A percentile compares a stretch with the other conserved stretches of the same genome.
phyloP scores from a whole-genome alignment of 805 yeast species.

The Tetrapisispora nanseiensis region DNA sequence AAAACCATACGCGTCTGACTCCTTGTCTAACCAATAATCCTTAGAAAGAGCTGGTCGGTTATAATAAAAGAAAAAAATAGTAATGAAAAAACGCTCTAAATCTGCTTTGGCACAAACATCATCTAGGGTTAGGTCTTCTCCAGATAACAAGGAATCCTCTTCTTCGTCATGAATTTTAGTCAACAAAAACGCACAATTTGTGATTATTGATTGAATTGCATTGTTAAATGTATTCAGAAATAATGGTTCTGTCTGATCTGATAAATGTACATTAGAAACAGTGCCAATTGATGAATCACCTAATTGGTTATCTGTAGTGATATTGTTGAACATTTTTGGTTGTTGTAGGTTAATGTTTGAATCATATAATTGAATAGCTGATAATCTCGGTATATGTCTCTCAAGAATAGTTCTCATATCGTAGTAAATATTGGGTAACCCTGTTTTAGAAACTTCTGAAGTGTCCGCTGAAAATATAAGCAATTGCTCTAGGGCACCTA shows the following conservation, averaged over 20 bases:
- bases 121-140: constrained; percentile 47
- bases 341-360: constrained; percentile 22
- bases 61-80: constrained; percentile 59
- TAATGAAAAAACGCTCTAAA: constrained; percentile 74
- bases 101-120: constrained; percentile 68
- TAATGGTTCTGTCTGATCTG: constrained; percentile 22
- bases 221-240: constrained; percentile 37
- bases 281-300: not conserved
- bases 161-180: constrained; percentile 63
- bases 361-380: constrained; percentile 45
- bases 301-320: not conserved
- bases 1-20: constrained; percentile 65
- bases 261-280: constrained; percentile 9
- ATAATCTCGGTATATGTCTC: constrained; percentile 50
- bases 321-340: not conserved
- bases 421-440: constrained; percentile 42
- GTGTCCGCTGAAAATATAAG: constrained; percentile 54
- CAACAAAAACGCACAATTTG: constrained; percentile 55
- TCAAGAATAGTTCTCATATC: constrained; percentile 61
- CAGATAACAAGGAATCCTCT: constrained; percentile 59
- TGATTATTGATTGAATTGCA: constrained; percentile 47
- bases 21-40: constrained; percentile 60
- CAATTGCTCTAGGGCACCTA: constrained; percentile 64
- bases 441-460: constrained; percentile 27
- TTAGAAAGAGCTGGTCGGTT: constrained; percentile 49